Base-by-base conservation (phyloP, 352 stramenopile species). In the Phytophthora megakarya region DNA sequence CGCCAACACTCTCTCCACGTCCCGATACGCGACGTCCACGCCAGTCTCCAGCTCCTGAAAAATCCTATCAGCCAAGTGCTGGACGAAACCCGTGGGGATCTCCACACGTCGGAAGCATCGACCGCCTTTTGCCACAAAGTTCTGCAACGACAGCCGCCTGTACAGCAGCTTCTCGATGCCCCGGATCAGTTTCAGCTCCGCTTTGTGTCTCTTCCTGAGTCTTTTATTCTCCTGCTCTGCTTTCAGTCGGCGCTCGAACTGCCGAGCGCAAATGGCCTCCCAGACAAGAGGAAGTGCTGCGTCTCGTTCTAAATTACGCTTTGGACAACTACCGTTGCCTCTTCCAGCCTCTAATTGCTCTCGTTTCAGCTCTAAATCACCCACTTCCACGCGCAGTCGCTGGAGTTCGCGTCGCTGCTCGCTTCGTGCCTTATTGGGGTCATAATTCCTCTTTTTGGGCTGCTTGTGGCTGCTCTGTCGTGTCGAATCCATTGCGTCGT, bases 1-100 rank as follows among this genome's bases (percentile, higher is more conserved):
- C 19, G 75, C 43, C 3, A 84, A 52, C 5, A 81, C 61, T 1
- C 25, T 38, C 53, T 80, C 75, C 18, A 81, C 64, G n/a, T 84
- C 67, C 1, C 53, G 47, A 61, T 77, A 78, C 12, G 67, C 67
- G 11, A 58, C 58, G 4, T 81, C 67, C 3, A 72, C 57, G 18
- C 75, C 66, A 6, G 38, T 51, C 18, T 51, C 23, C 15, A 80
- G 38, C 35, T 75, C 59, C 3, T 74, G 55, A 35, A 76, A 75
- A 35, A 76, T 69, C 13, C 55, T 51, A 44, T 57, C 53, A 8
- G 63, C 47, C 11, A 69, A 22, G 16, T 52, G 30, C 12, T 47
- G 45, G 19, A 60, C 42, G 25, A 66, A 70, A 16, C 28, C 63
- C 6, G 44, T 21, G 8, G 65, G 53, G 23, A 73, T 47, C 13